Percentiles rank a stretch among this genome's conserved stretches.
phyloP scores from a whole-genome alignment of 2,329 filamentous ascomycete genomes.

The Aspergillus thermomutatus region DNA sequence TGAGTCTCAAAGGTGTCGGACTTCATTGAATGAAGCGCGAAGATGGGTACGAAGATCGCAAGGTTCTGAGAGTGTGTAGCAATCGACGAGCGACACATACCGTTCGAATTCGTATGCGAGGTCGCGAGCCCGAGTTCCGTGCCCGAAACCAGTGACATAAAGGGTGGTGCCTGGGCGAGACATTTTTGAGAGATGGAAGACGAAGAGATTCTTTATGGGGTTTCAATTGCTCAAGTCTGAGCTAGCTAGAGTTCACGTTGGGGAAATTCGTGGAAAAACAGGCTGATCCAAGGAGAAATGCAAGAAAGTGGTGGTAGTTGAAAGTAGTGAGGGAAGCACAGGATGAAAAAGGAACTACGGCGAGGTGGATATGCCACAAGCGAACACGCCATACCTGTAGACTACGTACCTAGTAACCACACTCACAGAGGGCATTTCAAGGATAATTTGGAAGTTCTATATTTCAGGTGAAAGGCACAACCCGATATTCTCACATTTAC shows the following conservation, averaged over 20 bases:
- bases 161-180: constrained; percentile 91
- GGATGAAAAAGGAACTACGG: not conserved
- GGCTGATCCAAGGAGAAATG: not conserved
- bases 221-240: not conserved
- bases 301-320: not conserved
- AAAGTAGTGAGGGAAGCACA: not conserved
- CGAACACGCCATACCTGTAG: not conserved
- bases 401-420: not conserved
- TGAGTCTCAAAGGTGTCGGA: constrained; percentile 16
- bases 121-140: constrained; percentile 96
- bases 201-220: not conserved
- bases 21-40: constrained; percentile 36
- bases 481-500: not conserved
- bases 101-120: constrained; percentile 99
- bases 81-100: constrained; percentile 69
- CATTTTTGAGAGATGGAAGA: constrained; percentile 52
- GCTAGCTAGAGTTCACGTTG: not conserved
- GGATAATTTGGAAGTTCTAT: too few species aligned
- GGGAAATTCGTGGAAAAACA: not conserved
- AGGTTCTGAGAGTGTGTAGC: constrained; percentile 42
- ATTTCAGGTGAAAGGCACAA: not conserved
- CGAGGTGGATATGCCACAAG: not conserved
- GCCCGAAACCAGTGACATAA: constrained; percentile 98
- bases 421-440: too few species aligned
- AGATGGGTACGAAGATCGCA: constrained; percentile 27